These are phyloP conservation scores for Globisporangium acanthophoron DNA, from an alignment of 352 stramenopile species.

Conservation along the genomic window DNA sequence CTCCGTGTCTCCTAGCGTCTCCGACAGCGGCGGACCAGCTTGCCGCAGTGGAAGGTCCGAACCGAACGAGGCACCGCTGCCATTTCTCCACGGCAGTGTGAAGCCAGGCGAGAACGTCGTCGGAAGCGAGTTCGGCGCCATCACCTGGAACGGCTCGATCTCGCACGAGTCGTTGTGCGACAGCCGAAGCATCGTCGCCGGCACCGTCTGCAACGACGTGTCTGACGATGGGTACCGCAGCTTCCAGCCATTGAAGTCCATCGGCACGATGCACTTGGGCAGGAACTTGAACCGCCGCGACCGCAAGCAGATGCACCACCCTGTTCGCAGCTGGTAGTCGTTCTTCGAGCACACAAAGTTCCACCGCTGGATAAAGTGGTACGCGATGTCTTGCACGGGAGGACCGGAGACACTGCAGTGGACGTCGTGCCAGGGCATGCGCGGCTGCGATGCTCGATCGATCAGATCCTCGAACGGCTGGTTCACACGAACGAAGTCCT, in stretches of 20 bases:
- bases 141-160: conserved; percentile 17
- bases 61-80: conserved; percentile 5
- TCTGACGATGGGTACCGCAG: conserved; percentile 69
- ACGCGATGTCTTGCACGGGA: conserved; percentile 79
- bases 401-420: conserved; percentile 80
- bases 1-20: conserved; percentile 37
- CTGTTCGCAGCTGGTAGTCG: conserved; percentile 79
- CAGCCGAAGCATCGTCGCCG: conserved; percentile 37
- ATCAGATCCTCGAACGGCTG: conserved; percentile 83
- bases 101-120: conserved; percentile 12
- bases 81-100: conserved; percentile 11
- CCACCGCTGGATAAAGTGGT: conserved; percentile 91
- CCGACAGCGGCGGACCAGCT: conserved; percentile 12
- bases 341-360: conserved; percentile 89
- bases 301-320: conserved; percentile 85
- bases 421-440: conserved; percentile 89
- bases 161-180: conserved; percentile 55
- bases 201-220: conserved; percentile 24
- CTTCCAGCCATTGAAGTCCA: conserved; percentile 83
- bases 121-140: conserved; percentile 10
- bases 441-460: conserved; percentile 64
- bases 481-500: conserved; percentile 85
- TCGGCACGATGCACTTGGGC: conserved; percentile 80
- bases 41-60: conserved; percentile 13
- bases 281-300: conserved; percentile 80